Evolutionary conservation across 2,329 filamentous ascomycete species (phyloP), one percentile per base, ranked within the genome.

Genomic region (Trichoderma sp.): DNA sequence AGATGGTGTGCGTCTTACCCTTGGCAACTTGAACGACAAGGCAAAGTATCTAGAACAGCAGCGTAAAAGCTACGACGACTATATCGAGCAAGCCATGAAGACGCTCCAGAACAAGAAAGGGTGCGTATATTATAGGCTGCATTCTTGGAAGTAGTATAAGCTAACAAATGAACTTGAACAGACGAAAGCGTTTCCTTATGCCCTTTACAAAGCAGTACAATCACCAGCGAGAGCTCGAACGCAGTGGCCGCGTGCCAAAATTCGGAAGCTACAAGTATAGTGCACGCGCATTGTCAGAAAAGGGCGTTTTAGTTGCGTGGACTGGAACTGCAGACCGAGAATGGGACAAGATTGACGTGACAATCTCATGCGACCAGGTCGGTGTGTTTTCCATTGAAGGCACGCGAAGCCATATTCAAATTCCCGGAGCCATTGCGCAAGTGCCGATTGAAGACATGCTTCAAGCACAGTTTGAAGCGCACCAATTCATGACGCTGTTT

Each of bases 141-240:
- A 49, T 28, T 37, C 2, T n/a, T 52, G 5, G 14, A 46, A 37
- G 28, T 18, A 34, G 39, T 8, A 24, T 11, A 26, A 68, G 60
- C 68, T 68, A 34, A 71, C 73, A 72, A 24, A 37, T 6, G 13
- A 37, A 34, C 32, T 34, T 14, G 32, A 34, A 74, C 74, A 90
- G 91, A 71, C 96, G 96, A 83, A 97, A 96, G 80, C 89, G 91
- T 65, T 97, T 97, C 85, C 86, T 97, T 68, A 87, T 99, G 79
- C 96, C 96, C 16, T 99, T 99, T 79, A 97, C 95, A 28, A 97
- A 97, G 77, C 96, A 99, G 80, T 99, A 97, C 88, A 97, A 97
- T 80, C 96, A 99, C 81, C 94, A 98, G 82, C 91, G 94, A 73
- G 96, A 99, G 81, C 89, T 99, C 37, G 93, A 97, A 77, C 91